Evolutionary conservation across 2,329 filamentous ascomycete species (phyloP).

Genomic region (Coniochaeta hoffmannii): DNA sequence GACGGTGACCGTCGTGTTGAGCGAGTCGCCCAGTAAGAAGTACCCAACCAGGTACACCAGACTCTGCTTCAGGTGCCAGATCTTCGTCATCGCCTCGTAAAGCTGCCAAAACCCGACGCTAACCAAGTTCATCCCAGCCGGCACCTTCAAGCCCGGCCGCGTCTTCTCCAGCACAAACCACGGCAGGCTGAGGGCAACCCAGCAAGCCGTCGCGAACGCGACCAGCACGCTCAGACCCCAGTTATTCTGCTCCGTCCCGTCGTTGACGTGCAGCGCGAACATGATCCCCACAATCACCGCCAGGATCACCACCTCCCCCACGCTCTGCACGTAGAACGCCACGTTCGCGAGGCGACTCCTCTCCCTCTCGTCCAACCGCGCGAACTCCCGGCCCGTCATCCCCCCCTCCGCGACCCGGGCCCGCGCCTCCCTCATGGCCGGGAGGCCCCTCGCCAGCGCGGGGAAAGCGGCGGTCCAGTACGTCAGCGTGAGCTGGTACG

Average conservation of each 20-base stretch:
- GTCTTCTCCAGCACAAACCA: slow-evolving; percentile 62
- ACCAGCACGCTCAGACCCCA: slow-evolving; percentile 59
- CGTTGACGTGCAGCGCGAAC: slow-evolving; percentile 53
- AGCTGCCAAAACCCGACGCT: slow-evolving; percentile 57
- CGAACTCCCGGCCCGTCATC: slow-evolving; percentile 53
- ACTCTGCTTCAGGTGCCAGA: slow-evolving; percentile 59
- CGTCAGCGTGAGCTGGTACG: slow-evolving; percentile 59
- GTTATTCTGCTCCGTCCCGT: slow-evolving; percentile 52
- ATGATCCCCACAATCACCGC: slow-evolving; percentile 59
- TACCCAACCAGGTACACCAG: slow-evolving; percentile 60
- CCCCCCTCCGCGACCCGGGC: slow-evolving; percentile 27
- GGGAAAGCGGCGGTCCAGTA: slow-evolving; percentile 59
- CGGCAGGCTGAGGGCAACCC: slow-evolving; percentile 55
- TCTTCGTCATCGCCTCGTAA: slow-evolving; percentile 46
- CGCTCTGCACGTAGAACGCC: slow-evolving; percentile 56
- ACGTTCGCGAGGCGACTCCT: slow-evolving; percentile 56
- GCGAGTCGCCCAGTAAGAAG: slow-evolving; percentile 61
- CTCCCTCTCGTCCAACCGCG: slow-evolving; percentile 53
- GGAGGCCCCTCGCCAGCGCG: slow-evolving; percentile 27
- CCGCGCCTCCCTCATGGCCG: slow-evolving; percentile 23
- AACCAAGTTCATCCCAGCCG: slow-evolving; percentile 36
- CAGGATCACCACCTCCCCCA: slow-evolving; percentile 54
- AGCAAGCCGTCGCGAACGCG: slow-evolving; percentile 56
- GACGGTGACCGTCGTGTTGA: slow-evolving; percentile 65
- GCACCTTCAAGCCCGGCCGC: slow-evolving; percentile 45